Base-by-base conservation (phyloP, 176 grass and related monocot genomes). In the Musa troglodytarum region DNA sequence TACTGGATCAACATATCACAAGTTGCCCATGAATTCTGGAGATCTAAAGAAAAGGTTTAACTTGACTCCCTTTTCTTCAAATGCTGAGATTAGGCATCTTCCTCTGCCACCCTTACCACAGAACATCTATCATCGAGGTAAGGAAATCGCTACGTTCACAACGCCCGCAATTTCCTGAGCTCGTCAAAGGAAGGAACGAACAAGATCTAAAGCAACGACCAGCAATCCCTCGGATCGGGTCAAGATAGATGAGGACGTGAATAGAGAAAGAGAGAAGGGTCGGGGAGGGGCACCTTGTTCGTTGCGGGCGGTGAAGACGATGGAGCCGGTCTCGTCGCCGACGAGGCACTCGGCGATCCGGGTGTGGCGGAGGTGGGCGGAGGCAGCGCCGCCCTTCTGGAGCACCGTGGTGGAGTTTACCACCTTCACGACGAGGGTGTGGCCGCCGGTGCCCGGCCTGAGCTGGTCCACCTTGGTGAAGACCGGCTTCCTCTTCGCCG, bases 401-500 rank as follows among this genome's bases (percentile, higher is more conserved):
- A 81, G 79, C 58, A 86, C 84, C 7, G 84, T 81, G 22, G 78
- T 74, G 0, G 79, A 78, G 74, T 79, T 86, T 12, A 86, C 53
- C 15, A 86, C 84, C 69, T 86, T 86, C 1, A 86, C 79, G 53
- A 58, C 77, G 17, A 86, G 56, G 4, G 84, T 86, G 58, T 86
- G 84, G 53, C 92, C 89, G 80, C 63, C 78, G 22, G 89, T 96
- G 69, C 85, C 82, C 6, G 92, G 92, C 82, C 81, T 92, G 75
- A 96, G 87, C 85, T 86, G 89, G 76, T 96, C 89, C 56, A 96
- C 89, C 84, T 96, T 92, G 14, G 75, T 81, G 78, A 96, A 96
- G 54, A 96, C 85, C 4, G 92, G 92, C 81, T 92, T 96, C 75
- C 86, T 84, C 75, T 92, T 81, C 55, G 89, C 84, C 65, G 89